phyloP scores from a whole-genome alignment of 495 filamentous ascomycete species.

The Parmelia sp. region DNA sequence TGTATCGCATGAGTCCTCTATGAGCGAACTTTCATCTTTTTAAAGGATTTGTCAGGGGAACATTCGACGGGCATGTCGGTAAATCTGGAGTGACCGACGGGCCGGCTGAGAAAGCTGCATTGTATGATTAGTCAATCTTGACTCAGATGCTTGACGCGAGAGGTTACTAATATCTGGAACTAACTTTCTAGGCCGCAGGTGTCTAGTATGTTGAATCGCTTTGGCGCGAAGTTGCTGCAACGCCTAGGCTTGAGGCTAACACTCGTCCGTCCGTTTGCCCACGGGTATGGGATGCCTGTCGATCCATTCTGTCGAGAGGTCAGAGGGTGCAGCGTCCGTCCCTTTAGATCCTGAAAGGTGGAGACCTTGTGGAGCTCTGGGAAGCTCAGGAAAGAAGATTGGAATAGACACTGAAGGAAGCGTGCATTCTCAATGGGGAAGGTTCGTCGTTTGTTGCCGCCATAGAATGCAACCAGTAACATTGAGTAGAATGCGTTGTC shows the following conservation, averaged over 20 bases:
- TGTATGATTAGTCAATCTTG: neutral
- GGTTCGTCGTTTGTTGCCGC: no score
- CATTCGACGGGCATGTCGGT: neutral
- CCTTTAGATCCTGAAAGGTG: no score
- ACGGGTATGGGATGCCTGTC: slow-evolving; percentile 14
- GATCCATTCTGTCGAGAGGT: neutral
- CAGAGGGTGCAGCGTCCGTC: neutral
- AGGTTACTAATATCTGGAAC: neutral
- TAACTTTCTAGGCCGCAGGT: neutral
- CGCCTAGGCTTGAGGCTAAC: neutral
- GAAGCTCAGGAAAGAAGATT: no score
- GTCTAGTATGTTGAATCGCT: neutral
- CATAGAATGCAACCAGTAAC: no score
- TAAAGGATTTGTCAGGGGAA: neutral
- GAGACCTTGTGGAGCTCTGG: no score
- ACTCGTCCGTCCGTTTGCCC: neutral
- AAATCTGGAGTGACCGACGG: neutral
- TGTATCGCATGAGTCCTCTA: neutral
- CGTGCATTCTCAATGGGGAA: no score
- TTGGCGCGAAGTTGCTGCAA: neutral
- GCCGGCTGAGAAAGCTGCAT: neutral
- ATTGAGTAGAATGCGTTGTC: neutral
- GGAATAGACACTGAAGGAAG: no score
- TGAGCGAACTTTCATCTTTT: neutral
- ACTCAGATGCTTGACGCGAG: neutral